A percentile compares a stretch with the other conserved stretches of the same genome.
phyloP scores from a whole-genome alignment of 768 basidiomycete species.

The Tulasnella sp. region DNA sequence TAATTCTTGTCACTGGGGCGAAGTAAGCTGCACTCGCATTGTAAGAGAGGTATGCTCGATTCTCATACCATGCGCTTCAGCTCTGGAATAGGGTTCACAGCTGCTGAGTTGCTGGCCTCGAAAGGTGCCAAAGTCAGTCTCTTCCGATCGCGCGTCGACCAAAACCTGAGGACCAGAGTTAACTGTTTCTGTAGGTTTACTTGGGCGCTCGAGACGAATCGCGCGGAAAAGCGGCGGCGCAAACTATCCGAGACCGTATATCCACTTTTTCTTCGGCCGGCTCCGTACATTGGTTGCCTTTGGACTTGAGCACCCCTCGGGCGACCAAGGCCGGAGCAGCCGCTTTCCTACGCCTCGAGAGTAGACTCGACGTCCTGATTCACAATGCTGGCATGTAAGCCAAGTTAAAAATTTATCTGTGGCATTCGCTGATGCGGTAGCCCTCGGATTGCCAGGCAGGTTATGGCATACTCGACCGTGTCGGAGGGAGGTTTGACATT shows the following conservation, averaged over 20 bases:
- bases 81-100: not conserved
- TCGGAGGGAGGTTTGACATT: conserved; percentile 12
- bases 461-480: not conserved
- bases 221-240: conserved; percentile 55
- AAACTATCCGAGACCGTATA: conserved; percentile 47
- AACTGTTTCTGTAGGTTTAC: conserved; percentile 43
- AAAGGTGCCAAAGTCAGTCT: conserved; percentile 13
- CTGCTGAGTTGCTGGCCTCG: not conserved
- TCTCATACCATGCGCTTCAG: not conserved
- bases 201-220: conserved; percentile 56
- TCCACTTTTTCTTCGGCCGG: conserved; percentile 51
- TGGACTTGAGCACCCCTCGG: conserved; percentile 57
- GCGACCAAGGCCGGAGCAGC: conserved; percentile 54
- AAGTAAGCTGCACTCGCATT: not conserved
- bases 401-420: not conserved
- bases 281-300: conserved; percentile 53
- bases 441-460: not conserved
- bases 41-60: not conserved
- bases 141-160: too few relatives aligned
- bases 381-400: conserved; percentile 61
- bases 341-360: conserved; percentile 55
- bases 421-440: not conserved
- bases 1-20: conserved; percentile 18
- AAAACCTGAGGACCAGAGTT: too few relatives aligned
- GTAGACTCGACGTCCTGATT: conserved; percentile 62